Evolutionary conservation across 805 yeast genomes (phyloP).

Genomic region (Vanderwaltozyma tropicalis): DNA sequence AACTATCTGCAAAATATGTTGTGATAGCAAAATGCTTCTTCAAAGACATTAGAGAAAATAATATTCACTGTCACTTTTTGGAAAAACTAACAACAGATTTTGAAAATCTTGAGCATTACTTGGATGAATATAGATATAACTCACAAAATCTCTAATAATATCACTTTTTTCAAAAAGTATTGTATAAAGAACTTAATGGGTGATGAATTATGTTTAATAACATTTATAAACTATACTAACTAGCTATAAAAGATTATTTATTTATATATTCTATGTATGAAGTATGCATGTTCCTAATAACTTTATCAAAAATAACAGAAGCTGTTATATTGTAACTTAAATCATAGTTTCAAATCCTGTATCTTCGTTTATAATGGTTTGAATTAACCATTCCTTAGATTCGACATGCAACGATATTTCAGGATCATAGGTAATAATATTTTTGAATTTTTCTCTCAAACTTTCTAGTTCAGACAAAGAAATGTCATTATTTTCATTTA

Average conservation of each 20-base stretch:
- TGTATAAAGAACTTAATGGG: too few relatives aligned
- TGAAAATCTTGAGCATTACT: slow-evolving; percentile 11
- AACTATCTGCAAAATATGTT: slow-evolving; percentile 21
- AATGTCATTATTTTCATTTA: not conserved
- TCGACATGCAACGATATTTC: slow-evolving; percentile 12
- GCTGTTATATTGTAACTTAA: not conserved
- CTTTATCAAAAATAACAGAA: too few relatives aligned
- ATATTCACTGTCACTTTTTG: slow-evolving; percentile 21
- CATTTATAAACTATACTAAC: too few relatives aligned
- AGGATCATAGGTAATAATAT: not conserved
- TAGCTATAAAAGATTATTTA: too few relatives aligned
- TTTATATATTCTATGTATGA: too few relatives aligned
- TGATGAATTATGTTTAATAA: too few relatives aligned
- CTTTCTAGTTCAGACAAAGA: slow-evolving; percentile 4
- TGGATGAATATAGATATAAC: slow-evolving; percentile 6
- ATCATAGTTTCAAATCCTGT: not conserved
- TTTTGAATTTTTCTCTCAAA: slow-evolving; percentile 3
- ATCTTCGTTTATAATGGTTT: slow-evolving; percentile 21
- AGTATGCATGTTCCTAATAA: too few relatives aligned
- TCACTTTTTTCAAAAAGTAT: too few relatives aligned
- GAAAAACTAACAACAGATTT: slow-evolving; percentile 21
- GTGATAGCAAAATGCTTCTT: slow-evolving; percentile 22
- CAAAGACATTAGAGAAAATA: slow-evolving; percentile 12
- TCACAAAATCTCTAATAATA: too few relatives aligned
- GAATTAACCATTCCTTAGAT: slow-evolving; percentile 28